Evolutionary conservation across 83 land plant genomes (phyloP).

Genomic region (Isoetes engelmannii): DNA sequence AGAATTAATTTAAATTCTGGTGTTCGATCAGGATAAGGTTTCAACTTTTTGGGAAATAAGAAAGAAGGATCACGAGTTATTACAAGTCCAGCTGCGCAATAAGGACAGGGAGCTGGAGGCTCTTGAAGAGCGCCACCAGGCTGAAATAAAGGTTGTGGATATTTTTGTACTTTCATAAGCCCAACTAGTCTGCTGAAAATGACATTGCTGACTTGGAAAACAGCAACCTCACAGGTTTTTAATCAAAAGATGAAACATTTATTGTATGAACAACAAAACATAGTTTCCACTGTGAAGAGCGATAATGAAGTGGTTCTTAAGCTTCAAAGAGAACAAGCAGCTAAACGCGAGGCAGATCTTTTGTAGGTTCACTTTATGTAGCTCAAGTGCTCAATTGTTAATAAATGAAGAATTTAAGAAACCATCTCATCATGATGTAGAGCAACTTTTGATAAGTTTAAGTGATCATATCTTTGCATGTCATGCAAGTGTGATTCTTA

Average conservation of each 20-base stretch:
- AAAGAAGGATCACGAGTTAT: slow-evolving; percentile 31
- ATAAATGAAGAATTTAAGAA: too few species aligned
- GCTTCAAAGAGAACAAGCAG: slow-evolving; percentile 23
- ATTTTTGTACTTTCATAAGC: background rate
- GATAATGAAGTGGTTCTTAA: slow-evolving; percentile 34
- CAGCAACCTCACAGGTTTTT: slow-evolving; percentile 24
- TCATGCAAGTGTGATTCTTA: too few species aligned
- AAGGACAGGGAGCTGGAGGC: slow-evolving; percentile 35
- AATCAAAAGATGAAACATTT: slow-evolving; percentile 44
- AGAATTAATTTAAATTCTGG: too few species aligned
- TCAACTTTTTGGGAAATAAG: slow-evolving; percentile 37
- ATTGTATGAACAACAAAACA: slow-evolving; percentile 37
- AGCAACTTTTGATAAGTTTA: too few species aligned
- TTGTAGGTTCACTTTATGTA: slow-evolving; percentile 20
- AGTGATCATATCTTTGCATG: too few species aligned
- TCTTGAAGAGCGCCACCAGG: slow-evolving; percentile 35
- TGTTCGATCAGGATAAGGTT: slow-evolving; percentile 25
- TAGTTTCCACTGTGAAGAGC: slow-evolving; percentile 26
- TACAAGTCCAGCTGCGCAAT: slow-evolving; percentile 19
- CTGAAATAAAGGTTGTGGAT: slow-evolving; percentile 28
- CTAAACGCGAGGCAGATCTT: slow-evolving; percentile 33
- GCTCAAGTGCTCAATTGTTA: too few species aligned
- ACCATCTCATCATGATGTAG: too few species aligned
- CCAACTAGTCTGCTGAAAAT: background rate
- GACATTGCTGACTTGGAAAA: background rate